phyloP scores from a whole-genome alignment of 768 basidiomycete genomes.

The Xanthoconium stramineum region DNA sequence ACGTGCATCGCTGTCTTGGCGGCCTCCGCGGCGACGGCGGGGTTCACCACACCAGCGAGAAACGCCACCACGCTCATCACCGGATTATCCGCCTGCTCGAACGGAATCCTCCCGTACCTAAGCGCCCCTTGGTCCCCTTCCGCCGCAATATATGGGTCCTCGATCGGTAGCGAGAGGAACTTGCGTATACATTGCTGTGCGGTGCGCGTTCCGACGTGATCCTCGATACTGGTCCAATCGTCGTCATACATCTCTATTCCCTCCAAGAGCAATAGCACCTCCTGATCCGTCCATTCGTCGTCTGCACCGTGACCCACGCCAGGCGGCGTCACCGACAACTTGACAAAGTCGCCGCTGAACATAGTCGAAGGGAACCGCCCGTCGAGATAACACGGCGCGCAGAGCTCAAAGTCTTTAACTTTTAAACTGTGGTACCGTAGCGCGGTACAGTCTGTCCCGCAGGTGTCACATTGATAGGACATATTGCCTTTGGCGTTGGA shows the following conservation, averaged over 20 bases:
- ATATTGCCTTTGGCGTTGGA: conserved; percentile 47
- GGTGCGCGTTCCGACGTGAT: conserved; percentile 88
- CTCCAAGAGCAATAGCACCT: conserved; percentile 85
- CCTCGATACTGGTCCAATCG: conserved; percentile 90
- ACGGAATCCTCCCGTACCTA: conserved; percentile 77
- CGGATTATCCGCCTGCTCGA: conserved; percentile 94
- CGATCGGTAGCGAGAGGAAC: conserved; percentile 95
- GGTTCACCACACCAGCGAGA: conserved; percentile 87
- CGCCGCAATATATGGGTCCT: conserved; percentile 84
- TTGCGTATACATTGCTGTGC: conserved; percentile 95
- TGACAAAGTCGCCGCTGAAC: conserved; percentile 97
- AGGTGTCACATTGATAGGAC: conserved; percentile 85
- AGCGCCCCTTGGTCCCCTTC: conserved; percentile 76
- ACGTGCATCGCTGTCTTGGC: conserved; percentile 88
- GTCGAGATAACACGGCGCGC: conserved; percentile 89
- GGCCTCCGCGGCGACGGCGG: conserved; percentile 88
- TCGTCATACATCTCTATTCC: conserved; percentile 98
- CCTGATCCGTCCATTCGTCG: conserved; percentile 89
- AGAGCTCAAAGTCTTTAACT: conserved; percentile 87
- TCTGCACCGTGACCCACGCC: conserved; percentile 38
- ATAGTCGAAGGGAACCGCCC: conserved; percentile 95
- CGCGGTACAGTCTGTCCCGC: conserved; percentile 88
- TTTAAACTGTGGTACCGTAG: conserved; percentile 92
- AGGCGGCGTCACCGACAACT: conserved; percentile 49
- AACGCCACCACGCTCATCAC: conserved; percentile 99